phyloP scores from a whole-genome alignment of 192 early-diverging fungal genomes.

The Rhizophagus clarus region DNA sequence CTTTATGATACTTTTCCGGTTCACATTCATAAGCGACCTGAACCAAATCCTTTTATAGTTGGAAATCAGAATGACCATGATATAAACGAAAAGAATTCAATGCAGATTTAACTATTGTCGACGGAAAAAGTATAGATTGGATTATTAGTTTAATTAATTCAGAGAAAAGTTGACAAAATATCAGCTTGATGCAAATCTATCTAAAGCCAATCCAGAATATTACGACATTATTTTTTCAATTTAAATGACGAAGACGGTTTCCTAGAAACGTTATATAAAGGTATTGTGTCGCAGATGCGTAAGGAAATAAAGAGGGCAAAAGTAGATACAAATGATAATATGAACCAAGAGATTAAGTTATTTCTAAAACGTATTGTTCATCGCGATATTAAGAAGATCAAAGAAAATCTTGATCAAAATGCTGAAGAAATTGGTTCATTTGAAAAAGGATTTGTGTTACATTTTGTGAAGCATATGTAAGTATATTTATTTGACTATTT shows the following conservation, averaged over 20 bases:
- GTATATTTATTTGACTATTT: slow-evolving; percentile 17
- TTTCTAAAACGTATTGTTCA: slow-evolving; percentile 5
- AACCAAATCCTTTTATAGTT: slow-evolving; percentile 22
- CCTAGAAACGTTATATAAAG: neutral
- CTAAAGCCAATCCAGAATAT: slow-evolving; percentile 6
- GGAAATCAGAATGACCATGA: slow-evolving; percentile 9
- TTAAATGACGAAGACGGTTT: slow-evolving; percentile 9
- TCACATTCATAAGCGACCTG: slow-evolving; percentile 16
- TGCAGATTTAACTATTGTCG: slow-evolving; percentile 24
- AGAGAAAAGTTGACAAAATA: neutral
- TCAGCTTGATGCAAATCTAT: slow-evolving; percentile 9
- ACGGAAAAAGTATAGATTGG: neutral
- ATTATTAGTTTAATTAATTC: neutral
- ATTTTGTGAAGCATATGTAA: slow-evolving; percentile 24
- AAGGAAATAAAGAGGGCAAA: slow-evolving; percentile 23
- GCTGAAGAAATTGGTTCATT: neutral
- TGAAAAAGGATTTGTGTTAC: neutral
- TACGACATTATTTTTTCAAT: slow-evolving; percentile 13
- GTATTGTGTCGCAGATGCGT: slow-evolving; percentile 11
- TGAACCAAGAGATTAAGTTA: slow-evolving; percentile 12
- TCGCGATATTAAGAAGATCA: slow-evolving; percentile 19
- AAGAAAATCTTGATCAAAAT: slow-evolving; percentile 7
- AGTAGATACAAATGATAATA: slow-evolving; percentile 12
- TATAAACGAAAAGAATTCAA: slow-evolving; percentile 25
- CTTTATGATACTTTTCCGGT: slow-evolving; percentile 22